These are phyloP conservation scores for Scenedesmus sp. DNA, from an alignment of 163 green algal species.

Conservation along the genomic window DNA sequence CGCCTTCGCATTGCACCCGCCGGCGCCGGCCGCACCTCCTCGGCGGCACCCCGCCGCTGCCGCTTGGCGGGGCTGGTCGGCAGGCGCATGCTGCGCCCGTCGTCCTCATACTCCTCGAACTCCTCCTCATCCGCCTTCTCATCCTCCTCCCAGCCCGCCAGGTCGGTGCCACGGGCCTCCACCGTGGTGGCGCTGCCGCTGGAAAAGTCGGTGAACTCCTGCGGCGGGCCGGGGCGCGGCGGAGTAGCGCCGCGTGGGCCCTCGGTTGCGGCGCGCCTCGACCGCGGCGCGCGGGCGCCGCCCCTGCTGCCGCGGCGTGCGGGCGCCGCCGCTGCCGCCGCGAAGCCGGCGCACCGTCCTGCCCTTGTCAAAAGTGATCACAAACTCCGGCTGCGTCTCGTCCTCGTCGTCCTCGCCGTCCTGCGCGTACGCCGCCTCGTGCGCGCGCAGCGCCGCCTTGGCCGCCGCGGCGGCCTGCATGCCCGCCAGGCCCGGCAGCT, in stretches of 20 bases:
- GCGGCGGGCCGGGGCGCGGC: no score
- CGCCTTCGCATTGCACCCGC: no score
- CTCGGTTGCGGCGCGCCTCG: no score
- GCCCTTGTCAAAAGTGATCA: conserved; percentile 27
- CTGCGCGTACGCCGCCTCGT: conserved; percentile 19
- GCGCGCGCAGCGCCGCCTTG: background rate
- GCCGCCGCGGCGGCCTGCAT: conserved; percentile 20
- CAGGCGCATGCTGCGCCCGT: background rate
- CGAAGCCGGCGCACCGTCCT: no score
- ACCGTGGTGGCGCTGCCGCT: conserved; percentile 7
- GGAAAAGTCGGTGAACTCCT: conserved; percentile 38
- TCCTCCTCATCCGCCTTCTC: conserved; percentile 31
- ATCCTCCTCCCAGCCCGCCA: conserved; percentile 32
- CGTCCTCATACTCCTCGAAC: conserved; percentile 13
- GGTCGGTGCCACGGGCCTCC: conserved; percentile 4
- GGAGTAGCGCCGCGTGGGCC: no score
- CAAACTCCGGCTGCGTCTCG: conserved; percentile 13
- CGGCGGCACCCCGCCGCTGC: background rate
- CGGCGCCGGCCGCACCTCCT: background rate
- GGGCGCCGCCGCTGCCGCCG: no score
- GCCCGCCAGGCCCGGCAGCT: conserved; percentile 24
- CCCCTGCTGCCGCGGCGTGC: no score
- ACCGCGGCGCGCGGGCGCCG: no score
- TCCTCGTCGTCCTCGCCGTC: conserved; percentile 18
- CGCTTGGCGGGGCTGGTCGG: background rate